A percentile compares a stretch with the other conserved stretches of the same genome.
phyloP scores from a whole-genome alignment of 1,139 yeast species.

The Torulaspora pretoriensis region DNA sequence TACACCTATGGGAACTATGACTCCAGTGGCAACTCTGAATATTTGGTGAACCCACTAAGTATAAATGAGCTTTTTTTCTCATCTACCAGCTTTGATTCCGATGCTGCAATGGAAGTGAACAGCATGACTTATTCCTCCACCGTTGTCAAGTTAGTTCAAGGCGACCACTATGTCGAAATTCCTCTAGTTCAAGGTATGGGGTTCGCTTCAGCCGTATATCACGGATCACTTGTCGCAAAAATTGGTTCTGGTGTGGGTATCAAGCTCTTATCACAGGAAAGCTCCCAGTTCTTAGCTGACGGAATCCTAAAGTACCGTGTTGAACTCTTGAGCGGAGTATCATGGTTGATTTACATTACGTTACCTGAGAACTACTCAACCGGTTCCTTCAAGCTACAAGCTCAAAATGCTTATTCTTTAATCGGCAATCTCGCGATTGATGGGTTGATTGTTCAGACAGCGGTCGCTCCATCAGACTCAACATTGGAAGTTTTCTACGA shows the following conservation, averaged over 20 bases:
- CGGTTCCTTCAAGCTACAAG: slow-evolving; percentile 38
- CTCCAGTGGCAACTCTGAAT: slow-evolving; percentile 37
- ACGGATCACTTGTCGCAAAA: slow-evolving; percentile 51
- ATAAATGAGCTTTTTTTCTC: slow-evolving; percentile 53
- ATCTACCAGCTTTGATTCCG: slow-evolving; percentile 40
- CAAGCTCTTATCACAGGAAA: slow-evolving; percentile 42
- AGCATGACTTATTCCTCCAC: slow-evolving; percentile 57
- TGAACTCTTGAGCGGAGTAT: slow-evolving; percentile 46
- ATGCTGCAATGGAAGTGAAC: slow-evolving; percentile 41
- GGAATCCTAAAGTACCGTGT: slow-evolving; percentile 53
- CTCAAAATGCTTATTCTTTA: slow-evolving; percentile 25
- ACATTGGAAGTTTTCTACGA: slow-evolving; percentile 49
- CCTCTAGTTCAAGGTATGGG: slow-evolving; percentile 76
- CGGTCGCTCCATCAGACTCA: slow-evolving; percentile 46
- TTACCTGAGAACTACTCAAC: slow-evolving; percentile 42
- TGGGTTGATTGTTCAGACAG: slow-evolving; percentile 59
- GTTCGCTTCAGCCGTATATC: slow-evolving; percentile 61
- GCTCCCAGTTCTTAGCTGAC: slow-evolving; percentile 41
- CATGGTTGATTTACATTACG: slow-evolving; percentile 60
- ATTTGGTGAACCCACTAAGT: slow-evolving; percentile 53
- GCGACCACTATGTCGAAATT: slow-evolving; percentile 34
- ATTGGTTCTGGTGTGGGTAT: slow-evolving; percentile 55
- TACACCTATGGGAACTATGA: slow-evolving; percentile 44
- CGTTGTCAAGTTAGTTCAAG: slow-evolving; percentile 44
- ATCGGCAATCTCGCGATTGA: slow-evolving; percentile 44